phyloP scores from a whole-genome alignment of 352 stramenopile genomes.

The Pythium folliculosum region DNA sequence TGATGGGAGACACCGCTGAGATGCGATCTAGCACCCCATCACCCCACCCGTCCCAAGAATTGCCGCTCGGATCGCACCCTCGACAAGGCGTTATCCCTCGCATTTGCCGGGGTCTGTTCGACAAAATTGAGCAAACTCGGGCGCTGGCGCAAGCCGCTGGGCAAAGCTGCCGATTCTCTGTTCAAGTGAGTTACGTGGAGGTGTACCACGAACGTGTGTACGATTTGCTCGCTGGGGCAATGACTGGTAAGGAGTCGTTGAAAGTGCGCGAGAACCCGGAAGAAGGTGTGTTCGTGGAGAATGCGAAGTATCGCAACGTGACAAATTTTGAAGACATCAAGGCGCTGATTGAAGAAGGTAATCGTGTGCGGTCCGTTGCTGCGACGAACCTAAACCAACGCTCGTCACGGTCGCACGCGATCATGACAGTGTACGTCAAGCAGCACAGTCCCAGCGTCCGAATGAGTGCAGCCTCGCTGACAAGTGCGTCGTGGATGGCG shows the following conservation, averaged over 20 bases:
- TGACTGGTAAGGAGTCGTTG: conserved; percentile 47
- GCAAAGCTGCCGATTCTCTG: conserved; percentile 28
- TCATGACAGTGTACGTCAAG: conserved; percentile 63
- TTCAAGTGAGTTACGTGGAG: conserved; percentile 82
- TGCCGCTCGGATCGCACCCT: conserved; percentile 8
- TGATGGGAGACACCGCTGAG: conserved; percentile 45
- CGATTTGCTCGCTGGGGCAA: conserved; percentile 44
- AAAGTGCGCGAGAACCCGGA: conserved; percentile 77
- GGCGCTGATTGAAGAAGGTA: conserved; percentile 62
- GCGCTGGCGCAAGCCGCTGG: conserved; percentile 6
- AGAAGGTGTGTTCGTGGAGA: conserved; percentile 66
- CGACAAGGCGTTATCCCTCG: conserved; percentile 57
- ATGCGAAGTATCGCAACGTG: conserved; percentile 47
- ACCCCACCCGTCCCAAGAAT: neutral
- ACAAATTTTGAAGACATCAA: conserved; percentile 57
- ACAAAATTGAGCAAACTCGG: conserved; percentile 38
- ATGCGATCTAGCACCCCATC: neutral
- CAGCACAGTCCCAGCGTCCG: conserved; percentile 27
- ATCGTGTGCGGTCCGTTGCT: conserved; percentile 52
- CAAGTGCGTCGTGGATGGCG: conserved; percentile 20
- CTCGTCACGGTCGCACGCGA: conserved; percentile 63
- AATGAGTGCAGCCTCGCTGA: conserved; percentile 17
- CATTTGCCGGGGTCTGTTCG: conserved; percentile 64
- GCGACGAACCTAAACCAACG: conserved; percentile 47
- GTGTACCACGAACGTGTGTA: conserved; percentile 82